Conservation (phyloP, 2,329 filamentous ascomycete genomes). For the Parastagonospora avenae region DNA sequence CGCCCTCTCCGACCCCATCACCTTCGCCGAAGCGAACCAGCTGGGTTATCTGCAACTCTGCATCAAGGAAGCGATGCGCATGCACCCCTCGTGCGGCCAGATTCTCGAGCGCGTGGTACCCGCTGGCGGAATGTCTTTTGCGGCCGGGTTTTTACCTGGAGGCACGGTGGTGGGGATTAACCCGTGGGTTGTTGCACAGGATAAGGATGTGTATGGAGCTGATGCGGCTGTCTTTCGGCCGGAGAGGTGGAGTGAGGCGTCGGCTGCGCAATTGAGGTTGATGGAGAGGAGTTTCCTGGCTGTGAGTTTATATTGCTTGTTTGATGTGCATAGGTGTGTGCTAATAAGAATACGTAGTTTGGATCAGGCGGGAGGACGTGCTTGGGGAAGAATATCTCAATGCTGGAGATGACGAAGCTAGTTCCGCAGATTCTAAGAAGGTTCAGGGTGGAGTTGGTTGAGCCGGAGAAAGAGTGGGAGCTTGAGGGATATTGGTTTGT, state of each 20-base stretch:
- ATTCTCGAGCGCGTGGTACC: not conserved
- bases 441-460: not conserved
- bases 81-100: not conserved
- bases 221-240: not conserved
- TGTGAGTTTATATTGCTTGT: too few relatives aligned
- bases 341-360: not conserved
- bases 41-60: not conserved
- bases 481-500: too few relatives aligned
- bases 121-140: not conserved
- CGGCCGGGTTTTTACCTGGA: not conserved
- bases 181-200: not conserved
- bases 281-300: not conserved
- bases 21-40: not conserved
- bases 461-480: too few relatives aligned
- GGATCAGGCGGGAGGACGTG: not conserved
- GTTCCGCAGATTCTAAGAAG: not conserved
- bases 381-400: not conserved
- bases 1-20: not conserved
- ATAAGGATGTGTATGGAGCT: not conserved
- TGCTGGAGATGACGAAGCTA: not conserved
- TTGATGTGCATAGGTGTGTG: too few relatives aligned
- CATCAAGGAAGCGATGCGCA: not conserved
- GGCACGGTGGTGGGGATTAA: not conserved
- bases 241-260: not conserved
- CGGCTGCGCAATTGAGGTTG: not conserved